A percentile compares a stretch with the other conserved stretches of the same genome.
Evolutionary conservation across 768 basidiomycete species (phyloP).

Genomic region (Amyloporia xantha): DNA sequence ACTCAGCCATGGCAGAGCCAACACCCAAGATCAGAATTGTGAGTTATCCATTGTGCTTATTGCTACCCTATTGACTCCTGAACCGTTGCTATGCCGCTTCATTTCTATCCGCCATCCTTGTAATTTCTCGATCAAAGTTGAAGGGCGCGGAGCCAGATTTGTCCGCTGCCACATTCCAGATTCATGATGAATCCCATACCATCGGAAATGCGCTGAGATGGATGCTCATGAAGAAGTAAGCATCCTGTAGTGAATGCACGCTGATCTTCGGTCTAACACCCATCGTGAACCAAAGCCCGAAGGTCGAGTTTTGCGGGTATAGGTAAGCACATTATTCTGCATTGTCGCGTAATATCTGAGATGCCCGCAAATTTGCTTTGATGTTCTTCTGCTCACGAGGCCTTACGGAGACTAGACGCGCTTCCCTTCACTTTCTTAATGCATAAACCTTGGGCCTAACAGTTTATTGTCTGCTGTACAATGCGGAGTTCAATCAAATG

Average conservation of each 20-base stretch:
- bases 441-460: too few relatives aligned
- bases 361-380: not conserved
- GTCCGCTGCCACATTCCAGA: conserved; percentile 86
- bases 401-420: too few relatives aligned
- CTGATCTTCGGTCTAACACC: conserved; percentile 3
- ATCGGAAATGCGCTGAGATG: conserved; percentile 91
- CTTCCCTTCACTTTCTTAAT: too few relatives aligned
- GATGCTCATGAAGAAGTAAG: conserved; percentile 99
- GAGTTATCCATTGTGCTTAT: conserved; percentile 3
- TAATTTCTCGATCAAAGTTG: conserved; percentile 43
- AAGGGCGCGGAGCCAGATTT: conserved; percentile 76
- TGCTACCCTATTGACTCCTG: not conserved
- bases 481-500: too few relatives aligned
- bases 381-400: too few relatives aligned
- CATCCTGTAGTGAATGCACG: not conserved
- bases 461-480: too few relatives aligned
- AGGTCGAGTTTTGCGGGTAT: conserved; percentile 98
- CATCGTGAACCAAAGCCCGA: conserved; percentile 59
- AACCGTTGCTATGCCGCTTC: not conserved
- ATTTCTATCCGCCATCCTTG: not conserved
- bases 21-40: conserved; percentile 21
- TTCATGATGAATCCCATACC: conserved; percentile 92
- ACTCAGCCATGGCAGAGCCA: conserved; percentile 12
- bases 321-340: conserved; percentile 44
- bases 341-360: not conserved